Conservation (phyloP, 352 stramenopile species). For the Elongisporangium undulatum region DNA sequence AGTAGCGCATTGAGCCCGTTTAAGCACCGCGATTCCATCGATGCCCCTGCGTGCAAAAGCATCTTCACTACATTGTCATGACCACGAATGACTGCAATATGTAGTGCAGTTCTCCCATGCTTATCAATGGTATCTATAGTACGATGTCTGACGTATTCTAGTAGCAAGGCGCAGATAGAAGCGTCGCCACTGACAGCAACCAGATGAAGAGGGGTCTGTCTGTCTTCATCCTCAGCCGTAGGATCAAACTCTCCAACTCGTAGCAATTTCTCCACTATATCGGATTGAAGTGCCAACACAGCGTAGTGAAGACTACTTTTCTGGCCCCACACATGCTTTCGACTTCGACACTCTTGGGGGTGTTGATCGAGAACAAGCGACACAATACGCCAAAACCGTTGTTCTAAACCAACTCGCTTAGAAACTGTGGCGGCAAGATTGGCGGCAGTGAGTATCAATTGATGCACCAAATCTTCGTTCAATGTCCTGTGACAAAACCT, state of each 20-base stretch:
- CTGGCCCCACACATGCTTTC: constrained; percentile 33
- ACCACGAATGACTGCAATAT: constrained; percentile 41
- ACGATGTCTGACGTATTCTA: constrained; percentile 11
- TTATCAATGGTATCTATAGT: constrained; percentile 28
- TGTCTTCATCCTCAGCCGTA: constrained; percentile 32
- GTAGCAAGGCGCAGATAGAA: constrained; percentile 31
- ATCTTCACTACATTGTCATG: constrained; percentile 34
- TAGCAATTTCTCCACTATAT: constrained; percentile 28
- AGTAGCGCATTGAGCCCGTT: constrained; percentile 39
- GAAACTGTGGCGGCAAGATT: constrained; percentile 33
- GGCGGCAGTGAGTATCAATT: constrained; percentile 30
- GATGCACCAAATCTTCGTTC: constrained; percentile 39
- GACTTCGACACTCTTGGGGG: constrained; percentile 15
- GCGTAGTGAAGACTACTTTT: constrained; percentile 44
- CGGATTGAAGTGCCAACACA: constrained; percentile 30
- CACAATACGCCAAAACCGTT: constrained; percentile 43
- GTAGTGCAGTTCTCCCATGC: constrained; percentile 34
- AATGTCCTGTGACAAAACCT: constrained; percentile 17
- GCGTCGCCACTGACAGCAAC: constrained; percentile 35
- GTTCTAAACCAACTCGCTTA: constrained; percentile 18
- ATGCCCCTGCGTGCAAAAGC: constrained; percentile 34
- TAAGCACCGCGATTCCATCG: constrained; percentile 20
- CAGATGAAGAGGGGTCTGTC: constrained; percentile 45
- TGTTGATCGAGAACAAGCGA: constrained; percentile 28
- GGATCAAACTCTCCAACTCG: constrained; percentile 36